These are phyloP conservation scores for Glycine latifolia DNA, from an alignment of 306 rosid genomes.

Conservation along the genomic window DNA sequence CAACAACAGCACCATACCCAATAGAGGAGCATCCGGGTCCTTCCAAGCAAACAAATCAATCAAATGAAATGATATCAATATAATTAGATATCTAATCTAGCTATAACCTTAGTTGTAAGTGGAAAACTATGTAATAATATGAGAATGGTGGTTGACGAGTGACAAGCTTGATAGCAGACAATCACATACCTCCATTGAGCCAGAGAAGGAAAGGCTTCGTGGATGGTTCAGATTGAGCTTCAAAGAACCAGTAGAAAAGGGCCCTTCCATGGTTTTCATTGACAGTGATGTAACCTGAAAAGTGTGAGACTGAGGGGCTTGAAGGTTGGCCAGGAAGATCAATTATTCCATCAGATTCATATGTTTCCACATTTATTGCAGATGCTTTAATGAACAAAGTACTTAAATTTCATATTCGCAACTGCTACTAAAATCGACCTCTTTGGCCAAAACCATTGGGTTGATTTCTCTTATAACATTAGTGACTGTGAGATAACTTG, in stretches of 20 bases:
- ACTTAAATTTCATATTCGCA: constrained; percentile 28
- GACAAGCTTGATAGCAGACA: neutral
- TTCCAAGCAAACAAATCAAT: constrained; percentile 35
- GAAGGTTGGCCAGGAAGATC: constrained; percentile 64
- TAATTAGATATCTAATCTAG: neutral
- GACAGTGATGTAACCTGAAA: constrained; percentile 65
- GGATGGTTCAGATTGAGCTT: constrained; percentile 63
- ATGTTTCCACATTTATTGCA: constrained; percentile 41
- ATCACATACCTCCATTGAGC: constrained; percentile 65
- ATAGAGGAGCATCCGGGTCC: constrained; percentile 74
- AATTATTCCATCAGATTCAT: constrained; percentile 58
- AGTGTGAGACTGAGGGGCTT: constrained; percentile 57
- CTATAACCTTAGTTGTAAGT: neutral
- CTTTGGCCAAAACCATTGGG: neutral
- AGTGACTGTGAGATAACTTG: too few relatives aligned
- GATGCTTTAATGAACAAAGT: constrained; percentile 45
- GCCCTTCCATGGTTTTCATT: constrained; percentile 62
- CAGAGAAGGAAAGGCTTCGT: constrained; percentile 66
- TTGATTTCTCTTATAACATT: too few relatives aligned
- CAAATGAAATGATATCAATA: neutral
- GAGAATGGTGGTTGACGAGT: neutral
- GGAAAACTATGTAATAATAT: too few relatives aligned
- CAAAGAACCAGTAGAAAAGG: constrained; percentile 71
- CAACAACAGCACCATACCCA: constrained; percentile 65
- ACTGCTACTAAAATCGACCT: constrained; percentile 12